Evolutionary conservation across 306 rosid genomes (phyloP).

Genomic region (Quercus aquifolioides): DNA sequence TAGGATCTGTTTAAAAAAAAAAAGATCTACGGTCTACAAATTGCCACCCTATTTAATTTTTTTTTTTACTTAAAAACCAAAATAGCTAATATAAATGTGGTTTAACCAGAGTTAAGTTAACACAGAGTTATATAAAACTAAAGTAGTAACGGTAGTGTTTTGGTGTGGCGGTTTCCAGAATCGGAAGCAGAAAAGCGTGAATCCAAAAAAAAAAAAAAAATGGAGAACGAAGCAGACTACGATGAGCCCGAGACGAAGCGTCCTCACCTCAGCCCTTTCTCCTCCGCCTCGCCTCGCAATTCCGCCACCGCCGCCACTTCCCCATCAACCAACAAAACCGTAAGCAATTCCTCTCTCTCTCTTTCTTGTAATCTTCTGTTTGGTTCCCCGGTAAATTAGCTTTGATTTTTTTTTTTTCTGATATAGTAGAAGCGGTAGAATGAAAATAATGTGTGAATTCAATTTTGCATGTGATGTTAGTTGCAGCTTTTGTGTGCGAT

Average conservation of each 20-base stretch:
- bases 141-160: too few relatives aligned
- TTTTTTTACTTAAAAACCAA: too few relatives aligned
- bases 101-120: too few relatives aligned
- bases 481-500: neutral
- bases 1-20: too few relatives aligned
- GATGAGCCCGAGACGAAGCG: constrained; percentile 82
- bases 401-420: neutral
- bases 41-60: too few relatives aligned
- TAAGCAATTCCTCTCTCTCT: constrained; percentile 12
- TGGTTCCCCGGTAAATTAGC: neutral
- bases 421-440: neutral
- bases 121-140: too few relatives aligned
- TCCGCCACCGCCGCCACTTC: constrained; percentile 40
- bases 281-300: constrained; percentile 52
- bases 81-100: too few relatives aligned
- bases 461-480: neutral
- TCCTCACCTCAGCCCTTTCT: constrained; percentile 59
- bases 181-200: too few relatives aligned
- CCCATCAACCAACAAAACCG: constrained; percentile 44
- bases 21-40: too few relatives aligned
- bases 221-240: constrained; percentile 64
- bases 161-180: too few relatives aligned
- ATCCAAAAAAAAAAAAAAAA: neutral
- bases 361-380: neutral
- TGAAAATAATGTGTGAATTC: neutral